A percentile compares a stretch with the other conserved stretches of the same genome.
Conservation (phyloP, 129 eudicot genomes). For the Flaveria sonorensis region DNA sequence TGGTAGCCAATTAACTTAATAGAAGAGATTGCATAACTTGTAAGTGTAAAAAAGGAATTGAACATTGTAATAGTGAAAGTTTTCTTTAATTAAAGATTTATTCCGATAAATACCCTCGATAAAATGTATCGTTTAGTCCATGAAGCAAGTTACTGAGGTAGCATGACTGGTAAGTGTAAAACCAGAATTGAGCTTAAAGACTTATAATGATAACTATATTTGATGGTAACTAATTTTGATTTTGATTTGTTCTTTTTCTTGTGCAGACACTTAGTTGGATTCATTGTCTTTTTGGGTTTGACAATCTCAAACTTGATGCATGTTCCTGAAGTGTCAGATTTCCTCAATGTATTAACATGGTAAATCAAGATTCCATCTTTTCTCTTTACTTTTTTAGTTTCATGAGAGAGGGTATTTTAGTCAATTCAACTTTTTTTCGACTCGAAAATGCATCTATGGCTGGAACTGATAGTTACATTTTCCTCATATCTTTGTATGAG, state of each 20-base stretch:
- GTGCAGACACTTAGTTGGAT: constrained; percentile 93
- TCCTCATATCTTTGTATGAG: constrained; percentile 6
- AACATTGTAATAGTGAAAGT: background rate
- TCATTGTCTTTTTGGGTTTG: constrained; percentile 66
- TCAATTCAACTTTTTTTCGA: background rate
- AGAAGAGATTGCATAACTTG: background rate
- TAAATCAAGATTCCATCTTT: constrained; percentile 36
- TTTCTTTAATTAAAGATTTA: background rate
- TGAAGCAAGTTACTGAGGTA: constrained; percentile 12
- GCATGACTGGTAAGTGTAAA: constrained; percentile 10
- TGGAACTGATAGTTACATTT: constrained; percentile 6
- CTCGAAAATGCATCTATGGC: background rate
- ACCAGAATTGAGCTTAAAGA: background rate
- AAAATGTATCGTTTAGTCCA: background rate
- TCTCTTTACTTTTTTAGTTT: constrained; percentile 11
- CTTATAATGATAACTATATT: background rate
- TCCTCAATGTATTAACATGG: constrained; percentile 72
- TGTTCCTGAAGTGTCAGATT: constrained; percentile 68
- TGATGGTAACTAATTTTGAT: no score
- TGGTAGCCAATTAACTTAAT: background rate
- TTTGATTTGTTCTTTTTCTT: constrained; percentile 29
- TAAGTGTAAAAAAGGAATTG: background rate
- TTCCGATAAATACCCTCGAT: background rate
- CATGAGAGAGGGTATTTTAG: constrained; percentile 11
- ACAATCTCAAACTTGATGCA: constrained; percentile 57